Base-by-base conservation (phyloP, 2,329 filamentous ascomycete species). In the Fusarium sp. region DNA sequence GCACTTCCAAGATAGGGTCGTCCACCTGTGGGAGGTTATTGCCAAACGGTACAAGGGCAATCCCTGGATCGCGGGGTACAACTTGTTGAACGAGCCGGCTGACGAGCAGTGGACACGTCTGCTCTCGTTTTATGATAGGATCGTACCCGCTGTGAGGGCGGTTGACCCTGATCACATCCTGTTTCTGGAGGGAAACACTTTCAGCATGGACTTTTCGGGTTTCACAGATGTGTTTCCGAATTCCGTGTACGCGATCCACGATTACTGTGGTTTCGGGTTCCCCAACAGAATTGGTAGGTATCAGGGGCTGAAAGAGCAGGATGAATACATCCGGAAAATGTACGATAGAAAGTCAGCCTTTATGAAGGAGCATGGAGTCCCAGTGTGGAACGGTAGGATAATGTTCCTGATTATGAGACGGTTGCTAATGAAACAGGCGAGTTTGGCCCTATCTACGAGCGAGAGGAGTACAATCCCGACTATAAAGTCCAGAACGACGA, bases 241-340 rank as follows among this genome's bases (percentile, higher is more conserved):
- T 67, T 80, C 82, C 2, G 87, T 87, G 2, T 89, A 89, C 72
- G 82, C 85, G 3, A 81, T 87, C 31, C 87, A 89, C 69, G 87
- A 89, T 72, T 89, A 89, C 75, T 83, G 82, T n/a, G 77, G 80
- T 22, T 85, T 86, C 76, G 88, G 87, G 0, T 89, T 89, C 67
- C 87, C 81, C 0, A 76, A 77, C 1, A 73, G 42, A 76, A 84
- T 66, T 72, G 74, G n/a, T 85, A 84, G 75, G 77, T 79, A 0
- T 64, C 77, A 6, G 80, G 84, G 49, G 79, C 87, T 72, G 79
- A 83, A 60, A 67, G 77, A 81, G 12, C 80, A 89, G 5, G 79
- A 82, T 58, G 62, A 70, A 6, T 80, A 81, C 12, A 72, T 78
- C 24, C 40, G 71, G 3, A 76, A 62, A 24, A 73, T 73, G 64